Base-by-base conservation (phyloP, 2,329 filamentous ascomycete species). In the Rhytidhysteron rufulum region DNA sequence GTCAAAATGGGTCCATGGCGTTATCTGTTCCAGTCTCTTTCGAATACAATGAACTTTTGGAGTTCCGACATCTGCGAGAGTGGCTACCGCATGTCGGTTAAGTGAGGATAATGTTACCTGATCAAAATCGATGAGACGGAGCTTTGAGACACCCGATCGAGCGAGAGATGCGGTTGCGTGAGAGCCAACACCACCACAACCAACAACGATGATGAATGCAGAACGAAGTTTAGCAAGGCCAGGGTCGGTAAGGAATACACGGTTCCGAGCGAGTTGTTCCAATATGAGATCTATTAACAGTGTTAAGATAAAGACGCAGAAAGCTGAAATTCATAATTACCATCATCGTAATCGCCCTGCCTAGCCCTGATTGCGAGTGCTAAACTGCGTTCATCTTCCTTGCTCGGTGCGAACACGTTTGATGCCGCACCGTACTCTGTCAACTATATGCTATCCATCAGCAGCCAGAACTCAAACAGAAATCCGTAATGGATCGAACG, bases 1-100 rank as follows among this genome's bases (percentile, higher is more conserved):
- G 60, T 98, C 91, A 57, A 95, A 95, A 50, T 83, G 78, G 30
- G 88, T 86, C 93, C 93, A 98, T 0, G 93, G 93, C 2, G 87
- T 80, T 47, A 98, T 84, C 53, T 93, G 88, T 53, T 93, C 80
- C 47, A 98, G 70, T 22, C 91, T 75, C 42, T 82, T 81, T 55
- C 83, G 78, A 37, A 98, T 79, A 54, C 88, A 93, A 41, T 86
- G 79, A 1, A 98, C 93, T 68, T 98, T 98, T 7, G 90, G 82
- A 10, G 85, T 88, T 18, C 93, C 93, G 2, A 98, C 93, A 57
- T 98, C 93, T 13, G 88, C 87, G 5, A 97, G 74, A 0, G 91
- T 97, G 4, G 93, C 93, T 1, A 98, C 85, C 7, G 93, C 89
- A 67, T 98, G 93, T n/a, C 93, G 77, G 65, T 98, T 98, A 40